A percentile compares a stretch with the other conserved stretches of the same genome.
Conservation (phyloP, 2,329 filamentous ascomycete genomes). For the Fusarium sp. region DNA sequence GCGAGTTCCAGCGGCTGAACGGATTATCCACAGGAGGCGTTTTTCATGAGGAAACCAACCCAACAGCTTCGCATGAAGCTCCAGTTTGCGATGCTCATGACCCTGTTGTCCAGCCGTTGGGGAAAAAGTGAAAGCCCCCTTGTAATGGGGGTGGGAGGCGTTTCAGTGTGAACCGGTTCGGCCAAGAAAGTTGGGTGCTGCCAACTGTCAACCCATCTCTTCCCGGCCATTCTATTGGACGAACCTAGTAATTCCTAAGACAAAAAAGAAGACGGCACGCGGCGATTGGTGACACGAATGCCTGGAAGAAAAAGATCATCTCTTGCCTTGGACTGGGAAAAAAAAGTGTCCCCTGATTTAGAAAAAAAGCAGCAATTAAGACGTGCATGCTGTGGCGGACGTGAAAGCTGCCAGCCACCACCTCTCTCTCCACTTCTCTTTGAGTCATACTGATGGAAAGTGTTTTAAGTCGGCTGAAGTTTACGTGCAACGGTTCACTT, state of each 20-base stretch:
- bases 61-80: background rate
- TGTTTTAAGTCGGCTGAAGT: background rate
- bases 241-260: background rate
- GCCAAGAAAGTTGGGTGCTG: conserved; percentile 19
- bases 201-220: conserved; percentile 34
- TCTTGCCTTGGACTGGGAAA: background rate
- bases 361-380: background rate
- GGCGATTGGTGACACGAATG: conserved; percentile 26
- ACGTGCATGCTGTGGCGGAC: background rate
- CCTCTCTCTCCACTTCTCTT: background rate
- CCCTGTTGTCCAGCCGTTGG: conserved; percentile 17
- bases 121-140: background rate
- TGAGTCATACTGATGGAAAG: background rate
- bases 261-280: conserved; percentile 10
- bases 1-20: background rate
- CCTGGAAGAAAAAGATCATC: conserved; percentile 3
- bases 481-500: background rate
- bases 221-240: conserved; percentile 27
- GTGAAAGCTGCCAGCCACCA: background rate
- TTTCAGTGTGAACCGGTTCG: conserved; percentile 23
- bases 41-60: no score
- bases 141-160: background rate
- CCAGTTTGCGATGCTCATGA: background rate
- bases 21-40: background rate
- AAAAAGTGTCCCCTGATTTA: background rate